Evolutionary conservation across 2,329 filamentous ascomycete species (phyloP), one percentile per base, ranked within the genome.

Genomic region (Shiraia sp.): DNA sequence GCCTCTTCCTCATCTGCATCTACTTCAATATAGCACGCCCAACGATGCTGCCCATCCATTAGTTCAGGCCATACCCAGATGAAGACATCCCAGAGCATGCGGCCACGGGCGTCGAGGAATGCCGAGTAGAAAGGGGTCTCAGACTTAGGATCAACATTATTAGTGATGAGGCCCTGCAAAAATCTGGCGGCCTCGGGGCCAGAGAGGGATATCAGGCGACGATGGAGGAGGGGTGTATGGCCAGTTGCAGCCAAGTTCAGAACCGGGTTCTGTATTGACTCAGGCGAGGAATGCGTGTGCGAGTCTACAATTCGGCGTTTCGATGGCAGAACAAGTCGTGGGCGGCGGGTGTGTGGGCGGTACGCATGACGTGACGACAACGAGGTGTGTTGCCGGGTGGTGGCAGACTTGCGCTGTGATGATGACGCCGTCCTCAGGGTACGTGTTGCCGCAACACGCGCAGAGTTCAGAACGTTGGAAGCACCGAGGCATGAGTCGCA

Each of bases 21-120:
- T 10, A 91, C 87, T 64, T 99, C 93, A 45, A 99, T 78, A 44
- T 96, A 70, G 75, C 87, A 92, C 22, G 77, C 75, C 48, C 68
- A 69, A n/a, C 76, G 72, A 15, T 40, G 52, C 19, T 67, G 53
- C 23, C 52, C 47, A 19, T 50, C 54, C 4, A 49, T 35, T 17
- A 59, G 40, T 24, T 51, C 46, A 6, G 59, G 55, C 40, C 53
- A 61, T 24, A 57, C 53, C 75, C 96, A 96, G 33, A 99, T 77
- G 69, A 97, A 95, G 37, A 90, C 87, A 72, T 99, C 93, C 73
- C 92, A 82, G 30, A 96, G 75, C 8, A 99, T 80, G 42, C 91
- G 82, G 29, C 93, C 93, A 24, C 71, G 70, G 6, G 92, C 89
- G 54, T 87, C 95, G 29, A 99, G 77, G 61, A 99, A 96, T 0